Conservation (phyloP, 2,329 filamentous ascomycete genomes). For the Aspergillus jensenii region DNA sequence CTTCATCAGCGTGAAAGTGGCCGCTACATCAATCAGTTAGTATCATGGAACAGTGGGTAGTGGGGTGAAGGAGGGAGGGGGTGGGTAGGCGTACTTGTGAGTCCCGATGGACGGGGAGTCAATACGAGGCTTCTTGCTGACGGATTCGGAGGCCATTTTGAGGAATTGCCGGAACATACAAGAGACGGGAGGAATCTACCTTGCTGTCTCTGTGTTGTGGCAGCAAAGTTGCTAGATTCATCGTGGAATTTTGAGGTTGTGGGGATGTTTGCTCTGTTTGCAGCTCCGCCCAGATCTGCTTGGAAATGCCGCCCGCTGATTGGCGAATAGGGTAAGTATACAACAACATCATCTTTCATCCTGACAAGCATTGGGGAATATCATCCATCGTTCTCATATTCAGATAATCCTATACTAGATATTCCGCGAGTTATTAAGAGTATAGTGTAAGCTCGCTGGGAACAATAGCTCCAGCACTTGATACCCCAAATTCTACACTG, state of each 20-base stretch:
- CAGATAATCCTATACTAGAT: too few species aligned
- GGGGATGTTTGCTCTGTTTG: conserved; percentile 6
- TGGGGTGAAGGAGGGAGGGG: background rate
- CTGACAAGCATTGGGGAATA: too few species aligned
- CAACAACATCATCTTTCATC: too few species aligned
- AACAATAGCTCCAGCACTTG: too few species aligned
- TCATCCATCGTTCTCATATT: too few species aligned
- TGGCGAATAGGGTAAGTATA: background rate
- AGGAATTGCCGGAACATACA: conserved; percentile 41
- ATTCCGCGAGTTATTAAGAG: too few species aligned
- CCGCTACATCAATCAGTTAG: conserved; percentile 52
- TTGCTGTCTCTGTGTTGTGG: background rate
- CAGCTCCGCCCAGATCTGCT: background rate
- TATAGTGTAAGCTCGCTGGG: too few species aligned
- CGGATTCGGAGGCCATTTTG: conserved; percentile 65
- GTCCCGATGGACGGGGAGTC: conserved; percentile 76
- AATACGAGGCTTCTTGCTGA: conserved; percentile 82
- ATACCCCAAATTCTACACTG: too few species aligned
- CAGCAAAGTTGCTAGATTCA: conserved; percentile 9
- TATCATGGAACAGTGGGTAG: background rate
- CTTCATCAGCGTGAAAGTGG: conserved; percentile 98
- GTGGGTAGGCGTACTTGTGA: conserved; percentile 63
- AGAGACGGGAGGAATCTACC: background rate
- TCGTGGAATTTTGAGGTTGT: conserved; percentile 17
- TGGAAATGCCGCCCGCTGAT: background rate